A percentile compares a stretch with the other conserved stretches of the same genome.
Evolutionary conservation across 495 filamentous ascomycete genomes (phyloP).

Genomic region (Neurospora sp.): DNA sequence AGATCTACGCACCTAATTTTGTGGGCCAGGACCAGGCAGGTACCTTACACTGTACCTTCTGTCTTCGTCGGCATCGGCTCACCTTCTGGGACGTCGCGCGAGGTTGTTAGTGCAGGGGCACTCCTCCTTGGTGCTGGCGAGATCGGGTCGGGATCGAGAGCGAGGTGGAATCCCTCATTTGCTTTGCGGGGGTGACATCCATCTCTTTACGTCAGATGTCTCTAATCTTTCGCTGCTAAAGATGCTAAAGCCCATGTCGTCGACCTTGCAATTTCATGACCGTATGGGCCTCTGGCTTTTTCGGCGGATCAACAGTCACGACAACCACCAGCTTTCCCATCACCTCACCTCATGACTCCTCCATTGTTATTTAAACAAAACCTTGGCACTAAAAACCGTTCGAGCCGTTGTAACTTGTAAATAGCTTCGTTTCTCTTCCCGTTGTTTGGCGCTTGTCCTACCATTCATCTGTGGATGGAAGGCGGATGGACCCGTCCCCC

Average conservation of each 20-base stretch:
- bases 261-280: neutral
- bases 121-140: neutral
- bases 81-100: neutral
- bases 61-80: neutral
- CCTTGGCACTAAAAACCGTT: neutral
- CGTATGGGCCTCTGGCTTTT: neutral
- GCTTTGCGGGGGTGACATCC: neutral
- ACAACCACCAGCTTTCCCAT: neutral
- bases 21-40: neutral
- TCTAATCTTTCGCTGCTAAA: neutral
- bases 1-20: neutral
- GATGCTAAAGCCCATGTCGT: neutral
- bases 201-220: neutral
- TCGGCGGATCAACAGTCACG: neutral
- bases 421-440: neutral
- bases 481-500: neutral
- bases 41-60: neutral
- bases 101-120: neutral
- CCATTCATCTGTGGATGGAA: neutral
- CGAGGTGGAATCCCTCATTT: neutral
- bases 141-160: neutral
- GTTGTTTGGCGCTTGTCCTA: neutral
- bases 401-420: neutral
- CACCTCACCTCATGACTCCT: neutral
- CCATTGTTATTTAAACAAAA: neutral